A percentile compares a stretch with the other conserved stretches of the same genome.
phyloP scores from a whole-genome alignment of 2,329 filamentous ascomycete genomes.

The Ascochyta clinopodiicola region DNA sequence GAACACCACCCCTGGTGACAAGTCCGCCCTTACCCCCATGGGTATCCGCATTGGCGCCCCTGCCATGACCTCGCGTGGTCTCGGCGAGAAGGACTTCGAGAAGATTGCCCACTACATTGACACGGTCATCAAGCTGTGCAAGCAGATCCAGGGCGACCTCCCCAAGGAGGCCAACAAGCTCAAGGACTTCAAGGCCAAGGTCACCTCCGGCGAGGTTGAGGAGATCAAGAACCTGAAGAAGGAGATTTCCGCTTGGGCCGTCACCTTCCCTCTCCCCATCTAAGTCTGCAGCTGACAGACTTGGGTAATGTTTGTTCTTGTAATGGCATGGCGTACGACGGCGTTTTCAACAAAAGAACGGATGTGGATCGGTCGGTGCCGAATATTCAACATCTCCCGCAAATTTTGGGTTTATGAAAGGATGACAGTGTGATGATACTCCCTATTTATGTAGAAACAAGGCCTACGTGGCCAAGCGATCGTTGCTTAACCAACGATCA shows the following conservation, averaged over 20 bases:
- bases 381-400: constrained; percentile 38
- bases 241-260: constrained; percentile 88
- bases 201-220: constrained; percentile 75
- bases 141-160: constrained; percentile 80
- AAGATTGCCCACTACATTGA: constrained; percentile 87
- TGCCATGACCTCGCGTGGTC: constrained; percentile 97
- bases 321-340: constrained; percentile 23
- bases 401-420: constrained; percentile 15
- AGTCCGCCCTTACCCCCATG: constrained; percentile 89
- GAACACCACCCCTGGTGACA: constrained; percentile 96
- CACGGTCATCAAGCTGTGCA: constrained; percentile 84
- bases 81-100: constrained; percentile 84
- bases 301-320: not conserved
- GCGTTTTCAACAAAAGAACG: constrained; percentile 42
- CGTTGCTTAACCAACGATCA: constrained; percentile 25
- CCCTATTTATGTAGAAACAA: constrained; percentile 18
- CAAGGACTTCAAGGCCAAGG: constrained; percentile 98
- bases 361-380: constrained; percentile 18
- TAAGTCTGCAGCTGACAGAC: constrained; percentile 37
- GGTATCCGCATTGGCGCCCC: constrained; percentile 94
- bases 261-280: constrained; percentile 89
- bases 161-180: constrained; percentile 99
- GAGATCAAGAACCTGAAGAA: constrained; percentile 86
- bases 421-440: constrained; percentile 18
- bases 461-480: constrained; percentile 1